phyloP scores from a whole-genome alignment of 257 asterid genomes.

The Cinchona pubescens region DNA sequence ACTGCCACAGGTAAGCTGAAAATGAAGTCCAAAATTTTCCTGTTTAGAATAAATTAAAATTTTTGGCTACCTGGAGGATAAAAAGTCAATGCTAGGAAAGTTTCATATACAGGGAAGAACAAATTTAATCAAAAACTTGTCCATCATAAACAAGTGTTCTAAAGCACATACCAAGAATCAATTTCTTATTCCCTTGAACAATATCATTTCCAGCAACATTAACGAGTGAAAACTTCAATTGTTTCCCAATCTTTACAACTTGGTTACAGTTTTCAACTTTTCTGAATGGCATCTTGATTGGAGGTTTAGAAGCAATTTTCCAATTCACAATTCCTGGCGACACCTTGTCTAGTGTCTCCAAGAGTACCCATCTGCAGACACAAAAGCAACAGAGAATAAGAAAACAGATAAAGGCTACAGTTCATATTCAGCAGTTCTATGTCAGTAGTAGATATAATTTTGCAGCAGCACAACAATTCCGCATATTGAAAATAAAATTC shows the following conservation, averaged over 20 bases:
- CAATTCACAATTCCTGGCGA: constrained; percentile 91
- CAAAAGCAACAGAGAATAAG: not conserved
- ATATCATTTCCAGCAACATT: constrained; percentile 89
- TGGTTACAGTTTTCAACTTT: constrained; percentile 97
- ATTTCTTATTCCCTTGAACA: constrained; percentile 93
- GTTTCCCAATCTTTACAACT: constrained; percentile 90
- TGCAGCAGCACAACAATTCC: not conserved
- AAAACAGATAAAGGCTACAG: not conserved
- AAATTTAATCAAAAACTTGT: not conserved
- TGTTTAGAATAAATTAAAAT: constrained; percentile 16
- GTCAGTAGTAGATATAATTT: not conserved
- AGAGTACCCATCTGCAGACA: constrained; percentile 77
- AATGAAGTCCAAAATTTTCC: constrained; percentile 24
- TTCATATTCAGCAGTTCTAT: not conserved
- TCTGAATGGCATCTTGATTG: constrained; percentile 89
- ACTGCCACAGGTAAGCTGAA: constrained; percentile 94
- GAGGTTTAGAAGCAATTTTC: constrained; percentile 92
- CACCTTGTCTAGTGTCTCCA: constrained; percentile 86
- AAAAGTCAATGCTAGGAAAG: not conserved
- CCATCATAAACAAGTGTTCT: constrained; percentile 1
- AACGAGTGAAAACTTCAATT: constrained; percentile 86
- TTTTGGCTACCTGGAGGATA: not conserved
- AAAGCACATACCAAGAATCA: constrained; percentile 61
- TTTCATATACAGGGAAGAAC: not conserved
- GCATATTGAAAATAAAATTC: not conserved